These are phyloP conservation scores for Vitellaria paradoxa DNA, from an alignment of 179 eudicot species.

Conservation along the genomic window DNA sequence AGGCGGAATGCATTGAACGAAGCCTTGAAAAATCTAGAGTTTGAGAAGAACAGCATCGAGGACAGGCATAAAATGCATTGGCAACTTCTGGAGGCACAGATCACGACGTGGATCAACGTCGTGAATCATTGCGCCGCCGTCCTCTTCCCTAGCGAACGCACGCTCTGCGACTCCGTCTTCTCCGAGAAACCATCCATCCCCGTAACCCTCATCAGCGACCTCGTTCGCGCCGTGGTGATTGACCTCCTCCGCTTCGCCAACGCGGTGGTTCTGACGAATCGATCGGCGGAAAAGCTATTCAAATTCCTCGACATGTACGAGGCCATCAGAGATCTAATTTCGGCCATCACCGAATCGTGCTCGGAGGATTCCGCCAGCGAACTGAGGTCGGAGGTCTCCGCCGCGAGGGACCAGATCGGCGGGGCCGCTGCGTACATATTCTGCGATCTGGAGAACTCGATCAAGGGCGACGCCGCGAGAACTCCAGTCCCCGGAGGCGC, in stretches of 20 bases:
- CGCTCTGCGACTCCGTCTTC: slow-evolving; percentile 47
- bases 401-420: slow-evolving; percentile 40
- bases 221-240: slow-evolving; percentile 44
- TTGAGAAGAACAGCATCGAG: slow-evolving; percentile 54
- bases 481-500: slow-evolving; percentile 70
- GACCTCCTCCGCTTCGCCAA: slow-evolving; percentile 67
- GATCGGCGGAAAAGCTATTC: slow-evolving; percentile 65
- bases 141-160: slow-evolving; percentile 52
- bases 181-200: slow-evolving; percentile 24
- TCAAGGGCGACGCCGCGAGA: slow-evolving; percentile 49
- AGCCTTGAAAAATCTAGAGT: slow-evolving; percentile 44
- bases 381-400: slow-evolving; percentile 34
- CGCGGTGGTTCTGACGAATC: slow-evolving; percentile 52
- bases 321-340: slow-evolving; percentile 35
- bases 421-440: slow-evolving; percentile 57
- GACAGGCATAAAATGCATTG: slow-evolving; percentile 63
- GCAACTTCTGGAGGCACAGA: slow-evolving; percentile 58
- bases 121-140: slow-evolving; percentile 43
- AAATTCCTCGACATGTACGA: slow-evolving; percentile 75
- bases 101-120: slow-evolving; percentile 55
- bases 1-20: slow-evolving; percentile 49
- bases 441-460: slow-evolving; percentile 64
- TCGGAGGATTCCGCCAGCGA: slow-evolving; percentile 29
- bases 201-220: slow-evolving; percentile 34
- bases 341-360: slow-evolving; percentile 20